Percentiles rank a stretch among this genome's conserved stretches.
Evolutionary conservation across 106 monocot genomes (phyloP).

Genomic region (Allium fistulosum): DNA sequence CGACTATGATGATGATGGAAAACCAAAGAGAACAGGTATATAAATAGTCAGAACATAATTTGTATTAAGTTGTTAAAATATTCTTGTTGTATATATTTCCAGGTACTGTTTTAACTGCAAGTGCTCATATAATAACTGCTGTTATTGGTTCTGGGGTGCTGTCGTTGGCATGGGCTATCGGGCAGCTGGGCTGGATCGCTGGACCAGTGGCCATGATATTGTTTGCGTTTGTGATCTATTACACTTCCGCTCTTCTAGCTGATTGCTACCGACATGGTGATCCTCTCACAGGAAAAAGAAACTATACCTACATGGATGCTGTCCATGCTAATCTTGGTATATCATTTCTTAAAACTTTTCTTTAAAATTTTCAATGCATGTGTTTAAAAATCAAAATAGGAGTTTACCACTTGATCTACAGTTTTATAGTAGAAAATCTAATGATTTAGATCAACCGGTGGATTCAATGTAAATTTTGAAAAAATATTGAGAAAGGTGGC

Average conservation of each 20-base stretch:
- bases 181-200: constrained; percentile 61
- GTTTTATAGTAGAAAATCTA: too few species aligned
- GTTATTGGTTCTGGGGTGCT: constrained; percentile 67
- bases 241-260: constrained; percentile 55
- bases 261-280: constrained; percentile 57
- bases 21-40: constrained; percentile 29
- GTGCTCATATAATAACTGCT: constrained; percentile 64
- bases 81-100: neutral
- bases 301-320: constrained; percentile 64
- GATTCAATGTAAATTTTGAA: too few species aligned
- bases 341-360: neutral
- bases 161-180: constrained; percentile 63
- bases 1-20: constrained; percentile 41
- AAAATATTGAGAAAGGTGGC: too few species aligned
- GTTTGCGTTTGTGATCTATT: constrained; percentile 48
- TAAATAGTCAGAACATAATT: neutral
- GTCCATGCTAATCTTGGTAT: constrained; percentile 42
- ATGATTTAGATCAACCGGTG: too few species aligned
- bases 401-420: too few species aligned
- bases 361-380: neutral
- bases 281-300: constrained; percentile 47
- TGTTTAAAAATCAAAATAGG: too few species aligned
- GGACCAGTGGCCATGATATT: constrained; percentile 49
- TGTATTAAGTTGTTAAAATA: neutral
- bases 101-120: constrained; percentile 53